A percentile compares a stretch with the other conserved stretches of the same genome.
Evolutionary conservation across 306 rosid species (phyloP).

Genomic region (Rosa rugosa): DNA sequence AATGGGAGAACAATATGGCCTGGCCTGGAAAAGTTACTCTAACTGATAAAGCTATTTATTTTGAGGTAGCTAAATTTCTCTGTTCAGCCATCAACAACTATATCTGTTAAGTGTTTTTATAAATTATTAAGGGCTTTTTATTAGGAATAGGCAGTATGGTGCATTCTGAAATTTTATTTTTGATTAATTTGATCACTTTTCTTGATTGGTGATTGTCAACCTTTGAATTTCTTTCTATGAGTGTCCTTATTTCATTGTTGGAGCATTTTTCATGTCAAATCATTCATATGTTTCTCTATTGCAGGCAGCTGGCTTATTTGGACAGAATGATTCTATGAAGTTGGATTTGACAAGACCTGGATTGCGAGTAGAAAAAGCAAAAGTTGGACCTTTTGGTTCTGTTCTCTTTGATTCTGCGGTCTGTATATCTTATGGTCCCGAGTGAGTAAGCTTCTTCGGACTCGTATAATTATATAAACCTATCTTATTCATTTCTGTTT

Average conservation of each 20-base stretch:
- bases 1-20: slow-evolving; percentile 94
- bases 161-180: neutral
- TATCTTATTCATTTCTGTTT: neutral
- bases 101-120: neutral
- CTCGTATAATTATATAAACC: neutral
- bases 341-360: slow-evolving; percentile 74
- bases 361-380: slow-evolving; percentile 66
- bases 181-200: neutral
- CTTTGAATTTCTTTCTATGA: neutral
- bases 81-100: neutral
- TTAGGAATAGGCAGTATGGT: neutral
- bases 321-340: slow-evolving; percentile 60
- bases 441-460: slow-evolving; percentile 65
- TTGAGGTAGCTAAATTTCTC: slow-evolving; percentile 64
- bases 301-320: slow-evolving; percentile 71
- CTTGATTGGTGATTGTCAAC: neutral
- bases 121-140: neutral
- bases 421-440: slow-evolving; percentile 62
- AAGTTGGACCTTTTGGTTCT: slow-evolving; percentile 93
- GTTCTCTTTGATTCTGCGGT: slow-evolving; percentile 93
- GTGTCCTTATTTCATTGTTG: neutral
- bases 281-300: slow-evolving; percentile 33
- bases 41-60: slow-evolving; percentile 85
- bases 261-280: slow-evolving; percentile 22
- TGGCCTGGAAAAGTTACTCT: slow-evolving; percentile 97